Evolutionary conservation across 2,329 filamentous ascomycete species (phyloP).

Genomic region (Pseudopithomyces maydicus): DNA sequence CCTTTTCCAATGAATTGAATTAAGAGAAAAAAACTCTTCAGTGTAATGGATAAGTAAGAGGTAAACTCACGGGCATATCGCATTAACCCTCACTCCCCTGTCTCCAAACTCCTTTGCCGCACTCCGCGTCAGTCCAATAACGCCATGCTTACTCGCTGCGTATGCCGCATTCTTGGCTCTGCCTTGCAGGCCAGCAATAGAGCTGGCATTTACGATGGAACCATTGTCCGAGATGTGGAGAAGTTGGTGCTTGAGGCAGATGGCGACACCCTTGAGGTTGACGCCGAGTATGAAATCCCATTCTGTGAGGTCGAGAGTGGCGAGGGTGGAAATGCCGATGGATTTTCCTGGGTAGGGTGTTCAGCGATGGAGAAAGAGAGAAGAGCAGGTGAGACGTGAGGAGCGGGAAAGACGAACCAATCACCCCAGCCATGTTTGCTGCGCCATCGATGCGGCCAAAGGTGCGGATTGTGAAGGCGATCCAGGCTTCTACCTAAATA

Average conservation of each 20-base stretch:
- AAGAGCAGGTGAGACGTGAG: too few species aligned
- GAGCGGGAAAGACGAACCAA: slow-evolving; percentile 19
- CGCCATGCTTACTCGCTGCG: slow-evolving; percentile 43
- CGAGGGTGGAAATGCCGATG: slow-evolving; percentile 28
- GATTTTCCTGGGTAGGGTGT: slow-evolving; percentile 13
- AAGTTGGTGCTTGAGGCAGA: slow-evolving; percentile 38
- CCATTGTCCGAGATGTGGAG: slow-evolving; percentile 41
- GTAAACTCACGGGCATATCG: slow-evolving; percentile 29
- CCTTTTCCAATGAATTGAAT: too few species aligned
- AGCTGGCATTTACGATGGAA: slow-evolving; percentile 34
- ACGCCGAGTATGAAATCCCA: slow-evolving; percentile 39
- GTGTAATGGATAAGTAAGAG: neutral
- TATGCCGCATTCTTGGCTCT: slow-evolving; percentile 43
- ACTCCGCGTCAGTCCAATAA: slow-evolving; percentile 44
- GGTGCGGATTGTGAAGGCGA: slow-evolving; percentile 34
- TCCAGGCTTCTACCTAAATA: slow-evolving; percentile 46
- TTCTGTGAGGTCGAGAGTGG: slow-evolving; percentile 36
- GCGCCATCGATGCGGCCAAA: slow-evolving; percentile 60
- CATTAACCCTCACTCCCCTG: slow-evolving; percentile 33
- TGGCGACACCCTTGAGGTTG: slow-evolving; percentile 43
- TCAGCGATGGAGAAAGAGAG: neutral
- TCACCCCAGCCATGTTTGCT: slow-evolving; percentile 58
- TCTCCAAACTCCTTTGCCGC: slow-evolving; percentile 43
- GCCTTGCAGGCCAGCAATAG: slow-evolving; percentile 55
- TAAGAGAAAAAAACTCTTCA: too few species aligned